Base-by-base conservation (phyloP, 2,329 filamentous ascomycete genomes). In the Neonectria neomacrospora region DNA sequence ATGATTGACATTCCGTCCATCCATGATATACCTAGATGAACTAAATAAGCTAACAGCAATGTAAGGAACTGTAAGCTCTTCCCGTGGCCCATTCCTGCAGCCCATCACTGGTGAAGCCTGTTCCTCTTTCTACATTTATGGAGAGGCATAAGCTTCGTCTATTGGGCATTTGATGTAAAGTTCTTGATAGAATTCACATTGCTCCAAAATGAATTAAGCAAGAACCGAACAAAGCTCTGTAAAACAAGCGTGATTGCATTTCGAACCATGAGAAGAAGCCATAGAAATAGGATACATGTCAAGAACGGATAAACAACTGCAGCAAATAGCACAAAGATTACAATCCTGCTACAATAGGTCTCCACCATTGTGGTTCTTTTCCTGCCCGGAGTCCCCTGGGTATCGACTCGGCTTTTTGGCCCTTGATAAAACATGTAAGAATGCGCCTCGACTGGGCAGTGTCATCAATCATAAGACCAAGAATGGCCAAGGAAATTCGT, bases 391-490 rank as follows among this genome's bases (percentile, higher is more conserved):
- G 41, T 48, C 51, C 45, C 34, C 57, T 30, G 42, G 59, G 54
- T 55, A 57, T 64, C 50, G 58, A 62, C 44, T 53, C 48, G 45
- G 30, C 47, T 32, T 18, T 58, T 58, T 20, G 23, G 51, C 44
- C 41, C 53, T 50, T 32, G 42, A 42, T 42, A 58, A 39, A 59
- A 60, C 45, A 69, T 34, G 50, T n/a, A 61, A 53, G 61, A 56
- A 66, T 61, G 61, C 61, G 64, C 63, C 63, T 42, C n/a, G 53
- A 22, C 11, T 53, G n/a, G 59, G 60, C 59, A 51, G 58, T 53
- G 65, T 71, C 71, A 61, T 73, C 50, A 70, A 63, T 72, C 70
- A 57, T 72, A 22, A 68, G 32, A 51, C 48, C 53, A 26, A 32
- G 34, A 23, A 48, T 16, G 32, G 54, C 45, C 39, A 18, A 18